Conservation (phyloP, 768 basidiomycete species). For the Auricularia auricula-judae region DNA sequence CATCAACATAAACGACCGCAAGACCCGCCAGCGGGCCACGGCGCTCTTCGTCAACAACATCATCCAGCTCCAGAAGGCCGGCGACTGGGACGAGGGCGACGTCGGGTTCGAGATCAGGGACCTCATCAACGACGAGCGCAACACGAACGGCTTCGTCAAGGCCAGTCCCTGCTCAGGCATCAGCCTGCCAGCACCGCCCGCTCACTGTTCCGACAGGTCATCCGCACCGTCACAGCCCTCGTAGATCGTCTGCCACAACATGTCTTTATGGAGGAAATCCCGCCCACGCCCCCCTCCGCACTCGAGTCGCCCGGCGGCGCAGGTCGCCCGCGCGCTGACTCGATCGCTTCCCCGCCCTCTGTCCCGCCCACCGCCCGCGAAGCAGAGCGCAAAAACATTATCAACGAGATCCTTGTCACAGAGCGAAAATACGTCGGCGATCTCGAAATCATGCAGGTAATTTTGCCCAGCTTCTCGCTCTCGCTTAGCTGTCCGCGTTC, state of each 20-base stretch:
- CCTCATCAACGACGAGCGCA: conserved; percentile 62
- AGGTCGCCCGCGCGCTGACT: conserved; percentile 6
- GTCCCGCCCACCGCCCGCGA: conserved; percentile 31
- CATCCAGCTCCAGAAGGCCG: conserved; percentile 41
- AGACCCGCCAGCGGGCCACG: conserved; percentile 81
- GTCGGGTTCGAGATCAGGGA: conserved; percentile 85
- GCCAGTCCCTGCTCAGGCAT: conserved; percentile 31
- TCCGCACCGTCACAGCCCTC: conserved; percentile 78
- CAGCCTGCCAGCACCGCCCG: neutral
- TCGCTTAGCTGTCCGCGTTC: neutral
- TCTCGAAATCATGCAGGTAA: conserved; percentile 89
- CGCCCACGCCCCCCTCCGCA: conserved; percentile 29
- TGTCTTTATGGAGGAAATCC: conserved; percentile 43
- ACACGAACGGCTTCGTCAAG: conserved; percentile 92
- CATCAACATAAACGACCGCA: conserved; percentile 48
- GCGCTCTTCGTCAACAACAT: conserved; percentile 88
- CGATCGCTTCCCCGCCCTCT: conserved; percentile 4
- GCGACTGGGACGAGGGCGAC: conserved; percentile 45
- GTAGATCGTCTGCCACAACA: conserved; percentile 64
- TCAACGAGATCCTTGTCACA: conserved; percentile 85
- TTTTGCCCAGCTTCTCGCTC: conserved; percentile 16
- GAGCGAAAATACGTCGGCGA: conserved; percentile 96
- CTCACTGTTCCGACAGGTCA: conserved; percentile 43
- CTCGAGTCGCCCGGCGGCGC: conserved; percentile 8
- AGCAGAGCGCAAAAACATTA: conserved; percentile 60